Evolutionary conservation across 2,329 filamentous ascomycete species (phyloP).

Genomic region (Periconia sp.): DNA sequence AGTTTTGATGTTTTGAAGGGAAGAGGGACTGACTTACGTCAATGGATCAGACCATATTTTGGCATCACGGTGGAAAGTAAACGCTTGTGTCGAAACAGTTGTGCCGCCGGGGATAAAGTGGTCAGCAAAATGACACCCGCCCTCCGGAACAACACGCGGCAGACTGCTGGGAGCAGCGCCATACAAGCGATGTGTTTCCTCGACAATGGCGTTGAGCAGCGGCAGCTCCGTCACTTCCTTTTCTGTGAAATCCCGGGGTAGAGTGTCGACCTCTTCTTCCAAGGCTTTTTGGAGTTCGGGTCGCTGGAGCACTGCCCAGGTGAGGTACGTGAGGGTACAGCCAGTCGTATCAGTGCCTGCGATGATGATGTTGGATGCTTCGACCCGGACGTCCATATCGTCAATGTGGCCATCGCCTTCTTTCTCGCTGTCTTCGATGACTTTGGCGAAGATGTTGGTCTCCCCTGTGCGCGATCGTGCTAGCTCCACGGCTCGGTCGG

Average conservation of each 20-base stretch:
- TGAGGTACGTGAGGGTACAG: slow-evolving; percentile 36
- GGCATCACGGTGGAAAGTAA: slow-evolving; percentile 41
- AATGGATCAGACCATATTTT: slow-evolving; percentile 22
- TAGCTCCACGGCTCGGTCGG: slow-evolving; percentile 33
- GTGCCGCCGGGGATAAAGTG: slow-evolving; percentile 39
- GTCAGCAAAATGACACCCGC: slow-evolving; percentile 37
- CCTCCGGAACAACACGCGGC: slow-evolving; percentile 38
- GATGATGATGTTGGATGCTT: slow-evolving; percentile 36
- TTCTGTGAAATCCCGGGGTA: slow-evolving; percentile 18
- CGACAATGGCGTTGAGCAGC: slow-evolving; percentile 39
- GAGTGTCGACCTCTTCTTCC: slow-evolving; percentile 22
- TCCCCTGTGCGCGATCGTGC: slow-evolving; percentile 32
- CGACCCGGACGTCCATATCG: slow-evolving; percentile 30
- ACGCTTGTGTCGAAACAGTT: slow-evolving; percentile 43
- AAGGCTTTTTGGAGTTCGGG: slow-evolving; percentile 20
- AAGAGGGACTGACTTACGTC: slow-evolving; percentile 13
- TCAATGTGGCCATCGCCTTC: slow-evolving; percentile 20
- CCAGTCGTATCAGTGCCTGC: slow-evolving; percentile 40
- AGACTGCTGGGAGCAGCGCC: slow-evolving; percentile 38
- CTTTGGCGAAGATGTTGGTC: slow-evolving; percentile 31
- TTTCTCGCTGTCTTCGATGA: slow-evolving; percentile 24
- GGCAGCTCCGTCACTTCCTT: slow-evolving; percentile 32
- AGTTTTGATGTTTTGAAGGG: neutral
- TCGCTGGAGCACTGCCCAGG: slow-evolving; percentile 33
- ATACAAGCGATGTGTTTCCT: slow-evolving; percentile 44